These are phyloP conservation scores for Nannochloropsis gaditana DNA, from an alignment of 108 stramenopile genomes.

Conservation along the genomic window DNA sequence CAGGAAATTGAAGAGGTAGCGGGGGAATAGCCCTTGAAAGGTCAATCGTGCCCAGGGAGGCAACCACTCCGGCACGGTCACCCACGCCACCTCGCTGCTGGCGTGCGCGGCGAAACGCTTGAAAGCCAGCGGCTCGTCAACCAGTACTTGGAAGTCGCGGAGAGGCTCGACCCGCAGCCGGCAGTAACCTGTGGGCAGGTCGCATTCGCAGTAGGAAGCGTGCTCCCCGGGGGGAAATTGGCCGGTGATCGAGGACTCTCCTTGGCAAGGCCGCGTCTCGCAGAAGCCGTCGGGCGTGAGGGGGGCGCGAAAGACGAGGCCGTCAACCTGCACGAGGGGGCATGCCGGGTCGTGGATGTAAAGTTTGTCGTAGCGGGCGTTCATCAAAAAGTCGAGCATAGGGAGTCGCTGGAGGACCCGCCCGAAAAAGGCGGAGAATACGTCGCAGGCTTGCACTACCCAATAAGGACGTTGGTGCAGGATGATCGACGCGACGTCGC, in stretches of 20 bases:
- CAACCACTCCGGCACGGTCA: background rate
- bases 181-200: background rate
- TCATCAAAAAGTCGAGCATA: slow-evolving; percentile 1
- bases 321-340: background rate
- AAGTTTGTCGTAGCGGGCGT: slow-evolving; percentile 3
- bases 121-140: background rate
- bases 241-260: background rate
- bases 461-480: background rate
- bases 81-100: background rate
- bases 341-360: background rate
- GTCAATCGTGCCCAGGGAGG: background rate
- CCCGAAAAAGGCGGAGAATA: background rate
- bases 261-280: background rate
- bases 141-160: background rate
- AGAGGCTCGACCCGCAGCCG: background rate
- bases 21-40: background rate
- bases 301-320: background rate
- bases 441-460: background rate
- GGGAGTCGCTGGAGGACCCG: background rate
- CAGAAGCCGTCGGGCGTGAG: background rate
- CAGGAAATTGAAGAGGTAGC: background rate
- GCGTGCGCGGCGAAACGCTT: background rate
- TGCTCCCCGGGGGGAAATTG: background rate
- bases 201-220: background rate
- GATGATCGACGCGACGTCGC: background rate